A percentile compares a stretch with the other conserved stretches of the same genome.
Evolutionary conservation across 768 basidiomycete genomes (phyloP).

Genomic region (Saitozyma sp.): DNA sequence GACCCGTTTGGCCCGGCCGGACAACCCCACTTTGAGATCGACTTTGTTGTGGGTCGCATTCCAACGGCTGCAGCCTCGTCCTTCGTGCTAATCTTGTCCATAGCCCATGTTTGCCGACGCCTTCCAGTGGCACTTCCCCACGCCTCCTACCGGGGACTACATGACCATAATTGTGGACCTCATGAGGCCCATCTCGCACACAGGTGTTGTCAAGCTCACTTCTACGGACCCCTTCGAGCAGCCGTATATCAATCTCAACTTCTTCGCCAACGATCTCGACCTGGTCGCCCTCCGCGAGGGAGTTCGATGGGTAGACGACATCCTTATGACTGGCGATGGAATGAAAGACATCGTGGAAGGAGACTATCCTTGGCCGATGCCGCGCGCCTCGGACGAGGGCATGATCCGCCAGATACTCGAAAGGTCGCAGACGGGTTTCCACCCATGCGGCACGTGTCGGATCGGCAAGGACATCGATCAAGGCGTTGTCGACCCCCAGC

Average conservation of each 20-base stretch:
- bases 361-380: slow-evolving; percentile 4
- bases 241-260: slow-evolving; percentile 9
- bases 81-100: too few species aligned
- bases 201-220: not conserved
- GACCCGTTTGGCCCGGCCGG: too few species aligned
- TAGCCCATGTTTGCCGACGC: too few species aligned
- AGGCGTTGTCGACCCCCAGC: not conserved
- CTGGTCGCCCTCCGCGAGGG: slow-evolving; percentile 4
- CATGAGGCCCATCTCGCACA: slow-evolving; percentile 2
- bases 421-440: not conserved
- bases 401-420: slow-evolving; percentile 6
- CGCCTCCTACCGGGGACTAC: not conserved
- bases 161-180: slow-evolving; percentile 6
- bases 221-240: slow-evolving; percentile 6
- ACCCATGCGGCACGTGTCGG: slow-evolving; percentile 4
- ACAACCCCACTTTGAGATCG: too few species aligned
- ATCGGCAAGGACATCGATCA: not conserved
- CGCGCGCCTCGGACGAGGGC: not conserved
- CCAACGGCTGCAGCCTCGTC: not conserved
- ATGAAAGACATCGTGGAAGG: slow-evolving; percentile 6
- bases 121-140: slow-evolving; percentile 1
- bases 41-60: too few species aligned
- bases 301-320: slow-evolving; percentile 5
- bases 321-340: slow-evolving; percentile 2
- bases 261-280: slow-evolving; percentile 5